Evolutionary conservation across 371 early-diverging fungal genomes (phyloP).

Genomic region (Lichtheimia hyalospora): DNA sequence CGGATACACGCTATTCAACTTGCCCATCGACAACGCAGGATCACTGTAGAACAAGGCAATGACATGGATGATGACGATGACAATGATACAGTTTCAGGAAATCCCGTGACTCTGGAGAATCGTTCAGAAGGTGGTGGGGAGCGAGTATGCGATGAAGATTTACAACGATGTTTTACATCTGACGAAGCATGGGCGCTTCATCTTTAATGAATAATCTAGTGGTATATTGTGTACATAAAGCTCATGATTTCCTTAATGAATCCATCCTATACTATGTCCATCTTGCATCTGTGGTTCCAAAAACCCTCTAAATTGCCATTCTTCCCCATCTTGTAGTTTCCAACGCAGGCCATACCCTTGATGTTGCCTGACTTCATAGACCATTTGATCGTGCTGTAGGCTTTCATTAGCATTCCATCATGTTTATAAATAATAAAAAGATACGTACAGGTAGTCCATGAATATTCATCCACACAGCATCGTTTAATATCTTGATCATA

Average conservation of each 20-base stretch:
- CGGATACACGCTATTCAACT: constrained; percentile 37
- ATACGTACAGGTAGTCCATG: constrained; percentile 38
- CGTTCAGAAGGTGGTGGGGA: constrained; percentile 23
- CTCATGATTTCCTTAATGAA: constrained; percentile 20
- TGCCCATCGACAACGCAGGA: constrained; percentile 5
- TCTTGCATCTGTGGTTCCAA: constrained; percentile 45
- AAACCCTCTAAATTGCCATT: constrained; percentile 40
- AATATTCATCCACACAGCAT: constrained; percentile 40
- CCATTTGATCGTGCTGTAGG: constrained; percentile 27
- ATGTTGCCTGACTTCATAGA: constrained; percentile 36
- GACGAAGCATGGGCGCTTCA: constrained; percentile 1
- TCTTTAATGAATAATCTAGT: not conserved
- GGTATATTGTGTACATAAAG: too few species aligned
- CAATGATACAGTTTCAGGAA: not conserved
- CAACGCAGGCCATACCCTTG: constrained; percentile 44
- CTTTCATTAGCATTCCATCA: not conserved
- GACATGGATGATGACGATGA: not conserved
- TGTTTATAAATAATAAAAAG: too few species aligned
- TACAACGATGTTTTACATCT: constrained; percentile 22
- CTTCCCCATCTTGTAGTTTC: constrained; percentile 6
- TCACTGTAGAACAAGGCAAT: constrained; percentile 5
- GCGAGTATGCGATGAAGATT: constrained; percentile 19
- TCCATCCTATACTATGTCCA: constrained; percentile 39
- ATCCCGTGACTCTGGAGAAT: not conserved
- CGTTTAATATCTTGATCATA: constrained; percentile 24